Percentiles rank a stretch among this genome's conserved stretches.
These are phyloP conservation scores for Coemansia sp. DNA, from an alignment of 192 early-diverging fungal species.

Conservation along the genomic window DNA sequence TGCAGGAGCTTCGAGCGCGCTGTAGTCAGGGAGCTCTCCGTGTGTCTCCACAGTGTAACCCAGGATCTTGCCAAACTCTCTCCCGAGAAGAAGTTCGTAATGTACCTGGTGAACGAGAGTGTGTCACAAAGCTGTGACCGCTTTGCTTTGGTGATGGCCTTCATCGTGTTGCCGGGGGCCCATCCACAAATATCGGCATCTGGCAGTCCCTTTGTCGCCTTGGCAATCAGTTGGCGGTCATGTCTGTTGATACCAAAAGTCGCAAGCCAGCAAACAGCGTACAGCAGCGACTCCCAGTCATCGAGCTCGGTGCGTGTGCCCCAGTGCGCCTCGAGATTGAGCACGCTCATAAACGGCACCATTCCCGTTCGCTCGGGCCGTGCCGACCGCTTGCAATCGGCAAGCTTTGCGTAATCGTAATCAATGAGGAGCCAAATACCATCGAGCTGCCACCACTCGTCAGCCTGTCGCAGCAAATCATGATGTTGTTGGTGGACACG, in stretches of 20 bases:
- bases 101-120: no score
- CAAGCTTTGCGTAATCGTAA: slow-evolving; percentile 24
- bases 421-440: slow-evolving; percentile 26
- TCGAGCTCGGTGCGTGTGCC: slow-evolving; percentile 5
- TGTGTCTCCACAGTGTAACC: no score
- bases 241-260: slow-evolving; percentile 11
- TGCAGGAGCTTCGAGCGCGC: no score
- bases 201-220: not conserved
- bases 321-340: not conserved
- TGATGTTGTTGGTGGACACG: slow-evolving; percentile 19
- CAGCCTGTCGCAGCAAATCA: not conserved
- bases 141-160: no score
- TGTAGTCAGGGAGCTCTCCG: no score
- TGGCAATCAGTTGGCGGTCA: no score
- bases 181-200: not conserved
- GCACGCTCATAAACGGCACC: slow-evolving; percentile 16
- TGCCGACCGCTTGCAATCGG: no score
- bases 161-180: no score
- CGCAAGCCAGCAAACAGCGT: slow-evolving; percentile 10
- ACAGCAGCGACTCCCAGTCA: slow-evolving; percentile 15
- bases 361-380: slow-evolving; percentile 12
- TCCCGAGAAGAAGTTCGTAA: no score
- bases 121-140: no score
- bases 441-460: not conserved
- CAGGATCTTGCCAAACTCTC: no score